Evolutionary conservation across 2,329 filamentous ascomycete genomes (phyloP).

Genomic region (Penicillium crustosum): DNA sequence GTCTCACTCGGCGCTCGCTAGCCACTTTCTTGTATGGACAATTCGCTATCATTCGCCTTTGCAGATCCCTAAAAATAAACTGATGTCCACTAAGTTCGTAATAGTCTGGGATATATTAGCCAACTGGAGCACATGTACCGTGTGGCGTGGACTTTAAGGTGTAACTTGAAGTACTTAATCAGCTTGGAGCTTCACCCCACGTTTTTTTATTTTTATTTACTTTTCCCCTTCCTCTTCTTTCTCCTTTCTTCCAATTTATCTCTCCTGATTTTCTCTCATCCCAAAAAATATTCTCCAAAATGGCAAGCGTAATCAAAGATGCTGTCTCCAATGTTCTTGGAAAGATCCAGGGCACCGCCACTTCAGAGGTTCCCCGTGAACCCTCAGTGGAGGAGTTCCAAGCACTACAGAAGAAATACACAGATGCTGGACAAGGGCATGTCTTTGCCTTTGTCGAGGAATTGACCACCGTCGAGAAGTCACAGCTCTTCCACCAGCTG

Average conservation of each 20-base stretch:
- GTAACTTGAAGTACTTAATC: not conserved
- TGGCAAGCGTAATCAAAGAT: conserved; percentile 45
- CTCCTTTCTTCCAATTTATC: not conserved
- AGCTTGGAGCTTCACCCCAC: conserved; percentile 29
- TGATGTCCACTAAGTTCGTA: not conserved
- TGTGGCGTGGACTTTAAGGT: conserved; percentile 5
- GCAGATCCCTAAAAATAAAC: conserved; percentile 24
- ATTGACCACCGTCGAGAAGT: conserved; percentile 71
- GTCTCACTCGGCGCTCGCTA: conserved; percentile 18
- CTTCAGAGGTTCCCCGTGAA: conserved; percentile 44
- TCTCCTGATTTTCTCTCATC: not conserved
- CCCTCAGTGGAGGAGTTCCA: conserved; percentile 66
- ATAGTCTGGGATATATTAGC: conserved; percentile 2
- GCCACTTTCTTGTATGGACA: conserved; percentile 7
- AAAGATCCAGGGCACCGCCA: conserved; percentile 44
- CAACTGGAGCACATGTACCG: conserved; percentile 12
- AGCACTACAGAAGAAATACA: conserved; percentile 69
- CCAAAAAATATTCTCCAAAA: conserved; percentile 22
- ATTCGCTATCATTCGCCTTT: conserved; percentile 12
- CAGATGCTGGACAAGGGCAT: conserved; percentile 72
- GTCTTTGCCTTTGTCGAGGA: conserved; percentile 86
- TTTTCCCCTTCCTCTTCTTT: conserved; percentile 10
- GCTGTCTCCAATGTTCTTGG: conserved; percentile 50
- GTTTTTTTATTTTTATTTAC: conserved; percentile 19
- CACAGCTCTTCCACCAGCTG: conserved; percentile 77